A percentile compares a stretch with the other conserved stretches of the same genome.
These are phyloP conservation scores for Microstegium vimineum DNA, from an alignment of 176 grass and related monocot species.

Conservation along the genomic window DNA sequence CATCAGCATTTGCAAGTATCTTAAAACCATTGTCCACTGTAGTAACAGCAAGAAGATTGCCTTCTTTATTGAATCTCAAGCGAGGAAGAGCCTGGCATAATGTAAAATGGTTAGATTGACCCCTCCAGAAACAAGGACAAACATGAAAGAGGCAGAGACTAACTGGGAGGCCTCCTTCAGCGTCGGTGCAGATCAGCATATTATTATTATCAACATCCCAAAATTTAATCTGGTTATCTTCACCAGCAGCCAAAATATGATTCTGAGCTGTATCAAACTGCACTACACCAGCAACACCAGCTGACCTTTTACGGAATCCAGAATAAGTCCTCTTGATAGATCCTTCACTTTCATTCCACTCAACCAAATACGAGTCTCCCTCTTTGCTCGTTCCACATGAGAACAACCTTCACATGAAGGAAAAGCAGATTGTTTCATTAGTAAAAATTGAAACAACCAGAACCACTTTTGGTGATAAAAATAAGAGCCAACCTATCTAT, in stretches of 20 bases:
- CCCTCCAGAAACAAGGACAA: neutral
- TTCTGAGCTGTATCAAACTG: conserved; percentile 98
- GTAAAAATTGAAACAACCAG: conserved; percentile 14
- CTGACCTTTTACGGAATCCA: conserved; percentile 79
- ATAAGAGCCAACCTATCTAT: neutral
- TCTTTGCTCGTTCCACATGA: conserved; percentile 98
- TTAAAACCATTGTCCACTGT: conserved; percentile 88
- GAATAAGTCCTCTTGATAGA: conserved; percentile 84
- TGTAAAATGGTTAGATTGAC: conserved; percentile 30
- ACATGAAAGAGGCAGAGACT: conserved; percentile 37
- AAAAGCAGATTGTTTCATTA: conserved; percentile 21
- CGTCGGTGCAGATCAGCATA: conserved; percentile 72
- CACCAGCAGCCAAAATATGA: conserved; percentile 93
- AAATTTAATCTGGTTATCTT: conserved; percentile 93
- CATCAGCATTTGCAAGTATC: conserved; percentile 89
- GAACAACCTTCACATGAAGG: conserved; percentile 64
- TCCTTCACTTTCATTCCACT: conserved; percentile 99
- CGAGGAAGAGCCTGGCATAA: conserved; percentile 62
- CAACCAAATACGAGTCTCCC: conserved; percentile 84
- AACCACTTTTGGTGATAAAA: neutral
- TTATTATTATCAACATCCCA: conserved; percentile 90
- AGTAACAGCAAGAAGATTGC: conserved; percentile 94
- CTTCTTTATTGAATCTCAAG: conserved; percentile 96
- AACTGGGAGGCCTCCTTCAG: conserved; percentile 79
- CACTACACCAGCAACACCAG: conserved; percentile 56